Base-by-base conservation (phyloP, 257 asterid genomes). In the Solanum sitiens region DNA sequence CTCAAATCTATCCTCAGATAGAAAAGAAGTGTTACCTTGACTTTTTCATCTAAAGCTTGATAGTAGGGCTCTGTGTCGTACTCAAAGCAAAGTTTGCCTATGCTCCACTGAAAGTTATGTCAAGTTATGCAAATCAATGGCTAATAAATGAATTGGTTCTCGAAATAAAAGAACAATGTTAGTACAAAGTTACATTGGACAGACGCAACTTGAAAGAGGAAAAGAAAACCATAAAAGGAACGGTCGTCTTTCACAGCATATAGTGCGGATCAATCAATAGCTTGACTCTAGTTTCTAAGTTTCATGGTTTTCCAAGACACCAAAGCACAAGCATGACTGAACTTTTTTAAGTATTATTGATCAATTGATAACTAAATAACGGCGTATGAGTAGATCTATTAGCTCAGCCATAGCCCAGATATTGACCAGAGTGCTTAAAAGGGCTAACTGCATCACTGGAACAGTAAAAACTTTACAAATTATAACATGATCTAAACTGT, bases 61-160 rank as follows among this genome's bases (percentile, higher is more conserved):
- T 97, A 95, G 83, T 97, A 95, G 20, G 98, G 98, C n/a, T 97
- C 99, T 1, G 98, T 92, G 89, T 95, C 98, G 73, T 93, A 94
- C 92, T 97, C 99, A 88, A 92, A 97, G 89, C 98, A 97, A 39
- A 97, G 94, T 94, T 92, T 95, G 86, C 87, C 93, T 90, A 97
- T 94, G 88, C 90, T 90, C 99, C 99, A 97, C 99, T 97, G 93
- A 45, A 40, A 86, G 59, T 74, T 30, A 8, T 47, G 85, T 11
- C 59, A 47, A 80, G 3, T 80, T 80, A 80, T 3, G 5, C 85
- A 47, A 27, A 80, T 80, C 68, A 80, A 80, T 30, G 30, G 68
- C 85, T 30, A 30, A 39, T 30, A 27, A 47, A 80, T 27, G 11
- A 27, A 18, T 10, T 30, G 85, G 68, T 30, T n/a, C 44, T 47